phyloP scores from a whole-genome alignment of 768 basidiomycete genomes.

The Boletus pseudo-olivaceus region DNA sequence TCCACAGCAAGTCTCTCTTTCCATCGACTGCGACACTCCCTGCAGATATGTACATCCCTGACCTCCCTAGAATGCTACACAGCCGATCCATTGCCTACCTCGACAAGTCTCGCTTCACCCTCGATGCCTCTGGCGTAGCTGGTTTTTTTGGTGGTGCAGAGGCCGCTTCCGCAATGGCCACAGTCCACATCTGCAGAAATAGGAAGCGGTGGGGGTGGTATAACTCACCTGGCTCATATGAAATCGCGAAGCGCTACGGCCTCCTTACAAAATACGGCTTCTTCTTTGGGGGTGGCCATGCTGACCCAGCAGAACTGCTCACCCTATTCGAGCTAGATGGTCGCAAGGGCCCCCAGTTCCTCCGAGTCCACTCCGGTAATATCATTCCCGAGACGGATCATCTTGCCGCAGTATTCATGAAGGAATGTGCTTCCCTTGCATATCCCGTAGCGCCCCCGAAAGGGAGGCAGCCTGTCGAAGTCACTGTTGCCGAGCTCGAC shows the following conservation, averaged over 20 bases:
- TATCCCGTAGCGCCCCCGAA: background rate
- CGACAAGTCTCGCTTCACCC: conserved; percentile 14
- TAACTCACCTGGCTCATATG: conserved; percentile 33
- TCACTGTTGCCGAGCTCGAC: conserved; percentile 2
- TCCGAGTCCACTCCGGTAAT: conserved; percentile 4
- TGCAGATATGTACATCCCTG: conserved; percentile 1
- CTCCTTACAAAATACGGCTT: conserved; percentile 24
- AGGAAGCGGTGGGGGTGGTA: conserved; percentile 32
- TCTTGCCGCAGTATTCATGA: conserved; percentile 7
- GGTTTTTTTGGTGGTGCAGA: conserved; percentile 27
- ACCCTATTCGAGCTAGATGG: conserved; percentile 8
- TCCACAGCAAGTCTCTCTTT: background rate
- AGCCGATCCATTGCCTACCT: background rate
- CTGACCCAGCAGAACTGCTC: conserved; percentile 4
- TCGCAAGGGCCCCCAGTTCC: conserved; percentile 6
- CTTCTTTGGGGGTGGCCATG: conserved; percentile 26
- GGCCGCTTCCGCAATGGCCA: conserved; percentile 33
- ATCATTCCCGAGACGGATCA: conserved; percentile 7
- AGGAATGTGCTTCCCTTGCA: background rate
- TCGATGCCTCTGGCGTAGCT: conserved; percentile 23
- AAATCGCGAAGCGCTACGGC: conserved; percentile 29
- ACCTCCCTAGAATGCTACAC: background rate
- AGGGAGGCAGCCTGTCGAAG: conserved; percentile 3
- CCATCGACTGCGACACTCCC: background rate
- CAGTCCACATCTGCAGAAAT: conserved; percentile 28